Evolutionary conservation across 2,329 filamentous ascomycete genomes (phyloP), one percentile per base, ranked within the genome.

Genomic region (Verticillium isaacii): DNA sequence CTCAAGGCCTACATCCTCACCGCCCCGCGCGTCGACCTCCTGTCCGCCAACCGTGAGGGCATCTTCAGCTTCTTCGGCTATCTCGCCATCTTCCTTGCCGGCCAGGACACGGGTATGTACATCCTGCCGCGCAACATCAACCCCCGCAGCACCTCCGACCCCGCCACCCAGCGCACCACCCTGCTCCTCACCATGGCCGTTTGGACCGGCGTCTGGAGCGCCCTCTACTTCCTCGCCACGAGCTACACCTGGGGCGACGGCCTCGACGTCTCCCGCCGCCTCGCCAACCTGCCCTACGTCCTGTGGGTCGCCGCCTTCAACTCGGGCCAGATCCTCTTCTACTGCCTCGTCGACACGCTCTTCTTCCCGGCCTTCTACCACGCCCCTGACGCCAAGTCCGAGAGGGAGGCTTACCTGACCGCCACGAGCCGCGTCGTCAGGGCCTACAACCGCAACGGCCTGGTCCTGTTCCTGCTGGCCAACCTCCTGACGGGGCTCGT

Each of bases 1-100:
- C 82, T 98, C 34, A 93, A 95, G 70, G 84, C 85, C 9, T 98
- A 88, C 72, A 89, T 98, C 64, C 82, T 99, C 25, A 86, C 90
- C 8, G 93, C 92, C 0, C 91, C 92, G 6, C 87, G 95, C 5
- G 87, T 83, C 0, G 86, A 93, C 69, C 79, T 97, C 15, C 74
- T 99, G 6, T 94, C 92, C 2, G 91, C 93, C 81, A 99, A 99
- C 72, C 85, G 94, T 32, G 95, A 99, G 74, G 95, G 95, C 0
- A 83, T 99, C n/a, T 97, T 94, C 74, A 97, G 93, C 60, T 97
- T 98, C 74, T 77, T 91, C 58, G 95, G 95, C 5, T 99, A 99
- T 72, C 84, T 99, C 56, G 90, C 94, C 56, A 97, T 99, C 63
- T 99, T 97, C 75, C 85, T 99, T 45, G 88, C 91, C 0, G 95